Percentiles rank a stretch among this genome's conserved stretches.
These are phyloP conservation scores for Jimgerdemannia lactiflua DNA, from an alignment of 192 early-diverging fungal genomes.

Conservation along the genomic window DNA sequence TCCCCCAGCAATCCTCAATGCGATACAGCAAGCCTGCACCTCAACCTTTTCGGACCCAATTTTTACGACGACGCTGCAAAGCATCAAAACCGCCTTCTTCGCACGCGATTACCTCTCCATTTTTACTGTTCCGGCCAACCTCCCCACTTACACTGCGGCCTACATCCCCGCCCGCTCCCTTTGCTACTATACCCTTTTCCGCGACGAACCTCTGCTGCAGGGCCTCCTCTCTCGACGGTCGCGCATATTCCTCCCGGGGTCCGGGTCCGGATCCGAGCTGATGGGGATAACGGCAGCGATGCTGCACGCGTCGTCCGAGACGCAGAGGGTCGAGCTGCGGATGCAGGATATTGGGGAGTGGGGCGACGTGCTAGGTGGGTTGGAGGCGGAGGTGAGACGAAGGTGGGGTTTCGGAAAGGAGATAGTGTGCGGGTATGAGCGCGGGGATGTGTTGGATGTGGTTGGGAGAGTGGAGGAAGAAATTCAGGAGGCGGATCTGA, in stretches of 20 bases:
- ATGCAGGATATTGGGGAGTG: conserved; percentile 71
- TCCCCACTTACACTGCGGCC: conserved; percentile 83
- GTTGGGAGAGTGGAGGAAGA: conserved; percentile 40
- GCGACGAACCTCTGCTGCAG: conserved; percentile 41
- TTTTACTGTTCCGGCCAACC: conserved; percentile 67
- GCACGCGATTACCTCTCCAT: conserved; percentile 80
- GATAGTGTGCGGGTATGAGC: conserved; percentile 53
- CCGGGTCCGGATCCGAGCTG: conserved; percentile 85
- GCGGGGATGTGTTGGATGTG: conserved; percentile 57
- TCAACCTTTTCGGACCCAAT: conserved; percentile 52
- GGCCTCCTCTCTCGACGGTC: conserved; percentile 43
- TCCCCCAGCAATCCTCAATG: conserved; percentile 51
- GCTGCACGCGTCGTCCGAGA: conserved; percentile 35
- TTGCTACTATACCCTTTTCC: conserved; percentile 80
- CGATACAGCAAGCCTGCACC: conserved; percentile 61
- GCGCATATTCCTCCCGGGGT: conserved; percentile 67
- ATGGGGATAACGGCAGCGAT: conserved; percentile 75
- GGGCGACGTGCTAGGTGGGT: conserved; percentile 42
- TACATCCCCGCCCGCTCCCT: conserved; percentile 85
- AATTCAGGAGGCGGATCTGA: conserved; percentile 60
- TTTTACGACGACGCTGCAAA: conserved; percentile 60
- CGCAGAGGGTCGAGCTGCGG: conserved; percentile 34
- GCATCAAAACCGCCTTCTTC: conserved; percentile 82
- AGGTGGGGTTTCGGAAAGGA: conserved; percentile 51
- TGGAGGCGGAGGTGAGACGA: conserved; percentile 50